Percentiles rank a stretch among this genome's conserved stretches.
phyloP scores from a whole-genome alignment of 2,329 filamentous ascomycete genomes.

The Nigrospora oryzae region DNA sequence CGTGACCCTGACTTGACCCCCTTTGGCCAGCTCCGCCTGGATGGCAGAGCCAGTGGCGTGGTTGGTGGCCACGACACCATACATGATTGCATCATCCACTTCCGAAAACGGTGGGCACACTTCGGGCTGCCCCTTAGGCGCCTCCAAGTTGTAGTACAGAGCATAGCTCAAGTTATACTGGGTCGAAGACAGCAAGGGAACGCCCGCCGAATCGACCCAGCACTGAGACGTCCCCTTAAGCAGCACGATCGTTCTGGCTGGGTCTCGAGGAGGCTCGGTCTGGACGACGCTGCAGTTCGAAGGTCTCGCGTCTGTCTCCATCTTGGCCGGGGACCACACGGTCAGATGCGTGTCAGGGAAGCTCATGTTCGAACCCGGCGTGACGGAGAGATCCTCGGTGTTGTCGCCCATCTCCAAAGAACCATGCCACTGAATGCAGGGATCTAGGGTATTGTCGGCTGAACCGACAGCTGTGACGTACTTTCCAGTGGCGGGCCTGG shows the following conservation, averaged over 20 bases:
- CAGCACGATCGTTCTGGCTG: not conserved
- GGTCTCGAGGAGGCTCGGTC: not conserved
- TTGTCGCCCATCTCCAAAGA: not conserved
- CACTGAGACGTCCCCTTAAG: not conserved
- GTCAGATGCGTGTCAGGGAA: not conserved
- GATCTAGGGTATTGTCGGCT: not conserved
- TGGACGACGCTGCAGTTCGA: no score
- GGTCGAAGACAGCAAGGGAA: not conserved
- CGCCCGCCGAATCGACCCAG: not conserved
- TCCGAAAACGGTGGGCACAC: not conserved
- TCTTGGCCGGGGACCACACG: not conserved
- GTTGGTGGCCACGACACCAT: not conserved
- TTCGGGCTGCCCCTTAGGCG: not conserved
- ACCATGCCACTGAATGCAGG: not conserved
- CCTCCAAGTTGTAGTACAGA: not conserved
- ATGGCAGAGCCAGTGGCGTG: not conserved
- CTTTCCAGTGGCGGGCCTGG: not conserved
- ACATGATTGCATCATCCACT: not conserved
- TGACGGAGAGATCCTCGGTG: not conserved
- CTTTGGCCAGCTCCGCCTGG: not conserved
- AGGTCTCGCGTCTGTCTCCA: no score
- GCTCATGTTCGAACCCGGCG: not conserved
- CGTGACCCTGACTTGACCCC: not conserved
- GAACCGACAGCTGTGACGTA: not conserved
- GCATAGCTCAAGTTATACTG: not conserved